Percentiles rank a stretch among this genome's conserved stretches.
phyloP scores from a whole-genome alignment of 768 basidiomycete genomes.

The Scleroderma citrinum region DNA sequence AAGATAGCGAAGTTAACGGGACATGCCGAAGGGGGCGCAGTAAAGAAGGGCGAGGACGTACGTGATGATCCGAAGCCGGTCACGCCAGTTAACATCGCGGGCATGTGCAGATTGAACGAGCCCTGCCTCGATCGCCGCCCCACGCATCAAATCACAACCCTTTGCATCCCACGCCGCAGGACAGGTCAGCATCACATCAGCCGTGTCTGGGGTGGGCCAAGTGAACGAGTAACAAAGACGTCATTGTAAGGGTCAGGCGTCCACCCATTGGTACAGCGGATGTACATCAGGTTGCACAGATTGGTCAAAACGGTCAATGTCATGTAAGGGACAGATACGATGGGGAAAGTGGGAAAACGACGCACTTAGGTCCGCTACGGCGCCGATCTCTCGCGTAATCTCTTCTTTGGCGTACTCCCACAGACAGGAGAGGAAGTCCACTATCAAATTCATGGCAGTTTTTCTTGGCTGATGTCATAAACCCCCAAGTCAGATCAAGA shows the following conservation, averaged over 20 bases:
- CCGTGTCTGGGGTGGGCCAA: slow-evolving; percentile 47
- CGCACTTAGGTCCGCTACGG: slow-evolving; percentile 79
- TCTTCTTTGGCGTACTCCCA: slow-evolving; percentile 87
- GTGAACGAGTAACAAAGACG: neutral
- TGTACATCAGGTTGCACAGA: neutral
- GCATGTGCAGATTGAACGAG: slow-evolving; percentile 68
- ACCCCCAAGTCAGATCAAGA: slow-evolving; percentile 1
- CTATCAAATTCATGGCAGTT: slow-evolving; percentile 68
- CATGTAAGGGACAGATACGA: neutral
- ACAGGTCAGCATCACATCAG: slow-evolving; percentile 81
- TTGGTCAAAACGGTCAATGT: too few species aligned
- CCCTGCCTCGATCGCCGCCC: slow-evolving; percentile 75
- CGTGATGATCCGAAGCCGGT: slow-evolving; percentile 80
- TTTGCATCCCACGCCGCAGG: slow-evolving; percentile 89
- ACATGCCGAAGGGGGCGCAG: slow-evolving; percentile 1
- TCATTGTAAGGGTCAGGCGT: neutral
- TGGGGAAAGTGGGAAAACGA: slow-evolving; percentile 2
- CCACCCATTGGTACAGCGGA: neutral
- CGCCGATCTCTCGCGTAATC: slow-evolving; percentile 83
- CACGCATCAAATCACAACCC: slow-evolving; percentile 82
- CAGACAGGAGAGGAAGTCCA: slow-evolving; percentile 76
- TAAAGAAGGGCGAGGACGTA: slow-evolving; percentile 21
- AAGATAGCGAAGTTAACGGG: neutral
- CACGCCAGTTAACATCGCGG: slow-evolving; percentile 71
- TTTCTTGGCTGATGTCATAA: slow-evolving; percentile 56